Conservation (phyloP, 495 filamentous ascomycete genomes). For the Pyrenopolyporus hunteri region DNA sequence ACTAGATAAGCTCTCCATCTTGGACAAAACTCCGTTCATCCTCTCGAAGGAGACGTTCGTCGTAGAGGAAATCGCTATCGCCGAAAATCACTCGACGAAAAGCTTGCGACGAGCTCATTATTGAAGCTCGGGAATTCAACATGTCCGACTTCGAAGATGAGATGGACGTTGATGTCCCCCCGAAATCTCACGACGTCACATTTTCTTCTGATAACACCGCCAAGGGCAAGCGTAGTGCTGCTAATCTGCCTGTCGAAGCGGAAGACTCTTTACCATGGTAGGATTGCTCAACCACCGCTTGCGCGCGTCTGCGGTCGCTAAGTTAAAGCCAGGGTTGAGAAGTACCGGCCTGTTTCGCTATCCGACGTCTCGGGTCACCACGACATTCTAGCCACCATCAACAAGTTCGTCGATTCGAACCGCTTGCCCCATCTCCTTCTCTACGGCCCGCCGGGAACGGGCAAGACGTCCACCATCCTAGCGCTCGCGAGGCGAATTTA, state of each 20-base stretch:
- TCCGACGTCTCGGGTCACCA: constrained; percentile 97
- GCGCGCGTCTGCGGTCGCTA: constrained; percentile 1
- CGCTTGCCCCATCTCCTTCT: constrained; percentile 95
- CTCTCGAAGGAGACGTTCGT: background rate
- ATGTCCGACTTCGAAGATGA: constrained; percentile 96
- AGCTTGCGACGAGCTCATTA: background rate
- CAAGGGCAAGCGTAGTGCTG: constrained; percentile 89
- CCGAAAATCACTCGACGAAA: background rate
- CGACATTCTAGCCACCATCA: constrained; percentile 95
- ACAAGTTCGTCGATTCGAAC: constrained; percentile 93
- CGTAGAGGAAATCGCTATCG: background rate
- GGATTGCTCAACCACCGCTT: constrained; percentile 16
- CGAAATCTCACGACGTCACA: constrained; percentile 59
- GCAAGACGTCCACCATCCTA: constrained; percentile 96
- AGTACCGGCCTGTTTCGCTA: constrained; percentile 88
- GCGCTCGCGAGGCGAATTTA: constrained; percentile 91
- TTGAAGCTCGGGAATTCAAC: background rate
- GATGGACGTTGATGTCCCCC: constrained; percentile 80
- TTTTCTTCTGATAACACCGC: constrained; percentile 70
- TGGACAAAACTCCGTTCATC: no score
- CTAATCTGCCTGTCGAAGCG: constrained; percentile 91
- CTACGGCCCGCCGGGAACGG: constrained; percentile 95
- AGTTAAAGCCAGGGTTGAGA: constrained; percentile 79
- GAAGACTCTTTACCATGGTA: constrained; percentile 95
- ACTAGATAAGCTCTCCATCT: no score